Base-by-base conservation (phyloP, 1,139 yeast species). In the Scheffersomyces quercinus region DNA sequence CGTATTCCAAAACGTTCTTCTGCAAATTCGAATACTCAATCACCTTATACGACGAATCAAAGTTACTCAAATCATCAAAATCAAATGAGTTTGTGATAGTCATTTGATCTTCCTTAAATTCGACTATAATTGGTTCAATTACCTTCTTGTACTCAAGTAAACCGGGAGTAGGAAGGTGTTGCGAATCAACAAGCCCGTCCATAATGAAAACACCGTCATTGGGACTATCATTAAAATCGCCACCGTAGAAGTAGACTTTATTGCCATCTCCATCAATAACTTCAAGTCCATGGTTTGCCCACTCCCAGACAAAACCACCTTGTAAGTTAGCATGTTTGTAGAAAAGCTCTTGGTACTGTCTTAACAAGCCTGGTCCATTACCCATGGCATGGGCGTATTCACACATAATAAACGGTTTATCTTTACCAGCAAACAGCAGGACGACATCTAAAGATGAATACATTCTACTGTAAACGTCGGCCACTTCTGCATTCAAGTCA, bases 301-400 rank as follows among this genome's bases (percentile, higher is more conserved):
- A 67, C 46, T 67, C 72, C 72, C 72, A 67, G 26, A 67, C 52
- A 46, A 63, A 66, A 5, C 72, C 72, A 11, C 72, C 72, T 42
- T 64, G 69, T 12, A 62, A 43, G 7, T 63, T 49, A 2, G 51
- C 51, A 37, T 62, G 48, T 41, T 61, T 53, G 40, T 63, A 57
- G 47, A 67, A 64, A 24, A 62, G 44, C 9, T 63, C 67, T 43
- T 57, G 60, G 40, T 67, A 67, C 39, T 67, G 68, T 31, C 55
- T 53, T 33, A 66, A 36, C 6, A 58, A 56, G 1, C 72, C 72
- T 1, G 71, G 71, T 1, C 70, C 68, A 44, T 66, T 66, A 6
- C 72, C 72, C 72, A 67, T 67, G 4, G 70, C 68, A 44, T 67
- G 72, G 11, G 54, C 69, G 49, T 62, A 67, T 48, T 67, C 72